Conservation (phyloP, 345 rosid species). For the Bruguiera parviflora region DNA sequence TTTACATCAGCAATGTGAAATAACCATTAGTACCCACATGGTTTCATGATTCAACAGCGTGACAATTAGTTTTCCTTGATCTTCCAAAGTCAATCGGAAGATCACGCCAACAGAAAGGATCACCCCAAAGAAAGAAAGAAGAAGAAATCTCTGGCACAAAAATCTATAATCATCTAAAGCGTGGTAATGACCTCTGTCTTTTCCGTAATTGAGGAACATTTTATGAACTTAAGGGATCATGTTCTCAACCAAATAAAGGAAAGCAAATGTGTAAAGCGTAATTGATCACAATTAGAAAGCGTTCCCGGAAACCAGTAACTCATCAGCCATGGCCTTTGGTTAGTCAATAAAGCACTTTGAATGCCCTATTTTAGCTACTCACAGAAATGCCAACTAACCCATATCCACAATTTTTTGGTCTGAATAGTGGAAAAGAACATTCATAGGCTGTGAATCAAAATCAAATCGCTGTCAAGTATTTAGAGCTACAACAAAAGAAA, state of each 20-base stretch:
- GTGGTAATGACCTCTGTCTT: background rate
- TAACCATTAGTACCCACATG: too few relatives aligned
- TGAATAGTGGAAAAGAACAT: background rate
- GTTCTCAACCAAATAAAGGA: background rate
- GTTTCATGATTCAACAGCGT: too few relatives aligned
- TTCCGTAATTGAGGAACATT: background rate
- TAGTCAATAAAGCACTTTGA: too few relatives aligned
- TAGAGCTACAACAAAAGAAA: slow-evolving; percentile 5
- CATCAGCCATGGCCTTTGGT: too few relatives aligned
- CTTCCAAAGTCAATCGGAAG: too few relatives aligned
- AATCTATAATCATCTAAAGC: background rate
- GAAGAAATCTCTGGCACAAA: background rate
- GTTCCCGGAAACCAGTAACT: too few relatives aligned
- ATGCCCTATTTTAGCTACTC: background rate
- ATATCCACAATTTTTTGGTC: background rate
- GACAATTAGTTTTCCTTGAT: too few relatives aligned
- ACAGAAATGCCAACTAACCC: background rate
- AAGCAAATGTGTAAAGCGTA: background rate
- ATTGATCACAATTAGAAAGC: background rate
- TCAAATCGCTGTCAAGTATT: slow-evolving; percentile 3
- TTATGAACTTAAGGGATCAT: background rate
- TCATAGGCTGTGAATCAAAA: background rate
- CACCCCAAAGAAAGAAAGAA: background rate
- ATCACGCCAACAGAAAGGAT: background rate
- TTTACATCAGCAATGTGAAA: too few relatives aligned